These are phyloP conservation scores for Cucurbita ficifolia DNA, from an alignment of 306 rosid species.

Conservation along the genomic window DNA sequence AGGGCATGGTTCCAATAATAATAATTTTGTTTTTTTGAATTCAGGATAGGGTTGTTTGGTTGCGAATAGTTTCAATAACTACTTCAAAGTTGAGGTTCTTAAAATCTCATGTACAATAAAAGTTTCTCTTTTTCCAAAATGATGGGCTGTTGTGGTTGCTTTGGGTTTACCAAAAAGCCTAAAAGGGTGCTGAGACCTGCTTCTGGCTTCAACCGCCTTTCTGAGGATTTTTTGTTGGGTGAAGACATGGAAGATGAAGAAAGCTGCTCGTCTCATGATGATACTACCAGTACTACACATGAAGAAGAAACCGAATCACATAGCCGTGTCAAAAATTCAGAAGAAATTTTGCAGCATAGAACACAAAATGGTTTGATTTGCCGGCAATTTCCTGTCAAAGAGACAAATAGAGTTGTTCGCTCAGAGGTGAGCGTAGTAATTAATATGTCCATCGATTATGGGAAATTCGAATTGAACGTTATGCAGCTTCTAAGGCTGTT, in stretches of 20 bases:
- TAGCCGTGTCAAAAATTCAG: constrained; percentile 44
- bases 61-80: constrained; percentile 21
- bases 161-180: constrained; percentile 45
- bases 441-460: background rate
- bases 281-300: constrained; percentile 24
- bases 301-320: constrained; percentile 46
- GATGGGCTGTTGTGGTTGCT: constrained; percentile 85
- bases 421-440: constrained; percentile 39
- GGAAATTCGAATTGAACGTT: background rate
- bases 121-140: constrained; percentile 25
- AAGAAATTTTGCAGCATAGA: constrained; percentile 58
- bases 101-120: constrained; percentile 36
- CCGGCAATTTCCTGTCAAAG: constrained; percentile 83
- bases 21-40: background rate
- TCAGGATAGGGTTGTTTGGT: constrained; percentile 12
- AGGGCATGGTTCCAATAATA: constrained; percentile 11
- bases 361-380: constrained; percentile 64
- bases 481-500: background rate
- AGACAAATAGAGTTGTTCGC: constrained; percentile 54
- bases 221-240: constrained; percentile 44
- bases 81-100: constrained; percentile 20
- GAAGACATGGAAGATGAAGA: constrained; percentile 55
- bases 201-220: constrained; percentile 26
- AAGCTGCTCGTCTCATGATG: constrained; percentile 35
- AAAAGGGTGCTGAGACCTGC: constrained; percentile 17